Evolutionary conservation across 2,329 filamentous ascomycete species (phyloP).

Genomic region (Fusarium chaquense): DNA sequence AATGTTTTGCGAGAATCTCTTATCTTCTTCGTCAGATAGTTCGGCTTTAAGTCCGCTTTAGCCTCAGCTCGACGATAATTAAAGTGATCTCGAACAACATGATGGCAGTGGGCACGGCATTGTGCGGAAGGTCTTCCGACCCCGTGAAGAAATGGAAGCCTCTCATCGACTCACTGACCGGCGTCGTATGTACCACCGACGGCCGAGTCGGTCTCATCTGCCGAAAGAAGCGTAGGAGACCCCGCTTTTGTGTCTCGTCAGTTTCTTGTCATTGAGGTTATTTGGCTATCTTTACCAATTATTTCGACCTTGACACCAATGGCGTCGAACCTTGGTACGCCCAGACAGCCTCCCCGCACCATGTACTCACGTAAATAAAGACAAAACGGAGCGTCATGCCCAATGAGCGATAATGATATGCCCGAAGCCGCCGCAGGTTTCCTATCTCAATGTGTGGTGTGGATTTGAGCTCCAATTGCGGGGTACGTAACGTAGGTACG

Average conservation of each 20-base stretch:
- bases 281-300: constrained; percentile 28
- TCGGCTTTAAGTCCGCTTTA: constrained; percentile 25
- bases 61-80: constrained; percentile 3
- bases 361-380: constrained; percentile 29
- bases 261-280: constrained; percentile 24
- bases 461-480: constrained; percentile 47
- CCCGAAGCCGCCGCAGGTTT: constrained; percentile 38
- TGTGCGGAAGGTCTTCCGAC: constrained; percentile 33
- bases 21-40: constrained; percentile 15
- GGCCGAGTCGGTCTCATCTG: constrained; percentile 40
- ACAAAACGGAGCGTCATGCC: constrained; percentile 10
- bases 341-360: constrained; percentile 30
- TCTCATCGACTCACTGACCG: constrained; percentile 34
- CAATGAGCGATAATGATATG: constrained; percentile 32
- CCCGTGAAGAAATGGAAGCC: constrained; percentile 15
- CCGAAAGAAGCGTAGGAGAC: constrained; percentile 28
- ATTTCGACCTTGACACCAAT: constrained; percentile 41
- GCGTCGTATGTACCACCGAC: constrained; percentile 25
- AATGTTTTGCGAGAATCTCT: constrained; percentile 9
- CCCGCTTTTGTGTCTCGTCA: constrained; percentile 26
- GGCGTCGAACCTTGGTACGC: constrained; percentile 40
- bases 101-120: constrained; percentile 37
- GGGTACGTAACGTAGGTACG: constrained; percentile 37
- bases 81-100: constrained; percentile 18
- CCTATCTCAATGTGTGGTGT: constrained; percentile 45